These are phyloP conservation scores for Neonectria neomacrospora DNA, from an alignment of 2,329 filamentous ascomycete genomes.

Conservation along the genomic window DNA sequence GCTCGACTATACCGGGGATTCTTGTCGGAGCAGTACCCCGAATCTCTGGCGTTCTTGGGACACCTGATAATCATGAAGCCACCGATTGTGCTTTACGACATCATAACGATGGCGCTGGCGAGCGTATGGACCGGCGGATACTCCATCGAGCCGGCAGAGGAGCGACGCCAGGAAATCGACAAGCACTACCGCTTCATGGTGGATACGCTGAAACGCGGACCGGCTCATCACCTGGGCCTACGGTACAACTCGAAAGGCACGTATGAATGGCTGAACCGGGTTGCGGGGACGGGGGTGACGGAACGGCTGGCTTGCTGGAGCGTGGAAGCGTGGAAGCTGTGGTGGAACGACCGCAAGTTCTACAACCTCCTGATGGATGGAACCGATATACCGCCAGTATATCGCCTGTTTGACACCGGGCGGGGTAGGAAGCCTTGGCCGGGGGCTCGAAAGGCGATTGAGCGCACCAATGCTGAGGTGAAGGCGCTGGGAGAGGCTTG, in stretches of 20 bases:
- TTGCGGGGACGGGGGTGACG: slow-evolving; percentile 55
- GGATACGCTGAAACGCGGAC: slow-evolving; percentile 37
- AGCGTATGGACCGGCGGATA: slow-evolving; percentile 44
- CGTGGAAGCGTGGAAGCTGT: slow-evolving; percentile 55
- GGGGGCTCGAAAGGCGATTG: slow-evolving; percentile 49
- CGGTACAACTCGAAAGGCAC: slow-evolving; percentile 36
- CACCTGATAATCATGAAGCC: slow-evolving; percentile 41
- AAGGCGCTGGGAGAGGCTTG: slow-evolving; percentile 36
- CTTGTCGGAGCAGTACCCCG: slow-evolving; percentile 47
- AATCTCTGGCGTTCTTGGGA: slow-evolving; percentile 47
- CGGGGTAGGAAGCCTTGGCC: slow-evolving; percentile 53
- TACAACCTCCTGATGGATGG: slow-evolving; percentile 55
- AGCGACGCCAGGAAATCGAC: slow-evolving; percentile 45
- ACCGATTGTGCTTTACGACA: slow-evolving; percentile 44
- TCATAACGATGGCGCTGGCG: slow-evolving; percentile 47
- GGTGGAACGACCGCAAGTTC: slow-evolving; percentile 54
- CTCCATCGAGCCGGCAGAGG: slow-evolving; percentile 33
- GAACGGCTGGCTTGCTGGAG: slow-evolving; percentile 53
- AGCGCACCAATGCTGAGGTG: slow-evolving; percentile 41
- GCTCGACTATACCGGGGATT: slow-evolving; percentile 47
- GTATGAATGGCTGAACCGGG: slow-evolving; percentile 53
- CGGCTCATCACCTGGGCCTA: slow-evolving; percentile 42
- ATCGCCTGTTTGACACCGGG: slow-evolving; percentile 55
- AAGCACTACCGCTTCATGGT: slow-evolving; percentile 42
- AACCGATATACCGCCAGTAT: slow-evolving; percentile 51